Evolutionary conservation across 495 filamentous ascomycete genomes (phyloP), one percentile per base, ranked within the genome.

Genomic region (Hypomontagnella monticulosa): DNA sequence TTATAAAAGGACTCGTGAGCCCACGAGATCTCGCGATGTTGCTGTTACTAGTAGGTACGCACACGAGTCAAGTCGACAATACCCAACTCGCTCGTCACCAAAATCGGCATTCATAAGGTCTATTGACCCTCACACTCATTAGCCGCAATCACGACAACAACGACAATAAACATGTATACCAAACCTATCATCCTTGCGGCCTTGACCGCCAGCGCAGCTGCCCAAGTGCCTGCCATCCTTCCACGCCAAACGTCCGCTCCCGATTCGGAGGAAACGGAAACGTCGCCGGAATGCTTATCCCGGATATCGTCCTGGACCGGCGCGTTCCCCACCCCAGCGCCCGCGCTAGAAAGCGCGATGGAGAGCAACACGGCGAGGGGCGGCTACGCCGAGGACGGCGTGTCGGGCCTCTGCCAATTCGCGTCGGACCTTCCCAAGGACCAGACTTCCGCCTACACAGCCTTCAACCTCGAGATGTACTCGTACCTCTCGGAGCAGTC

Each of bases 391-490:
- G 40, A 18, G 3, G 6, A 11, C 0, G 46, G 61, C 27, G 12
- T 68, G 23, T 10, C 50, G 11, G 60, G 54, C 8, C 32, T 69
- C 1, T 69, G 66, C 55, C 15, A 33, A 0, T 48, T 56, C 20
- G 66, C 27, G 11, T 4, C 30, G 0, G 2, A 3, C 15, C 38
- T 69, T 2, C 18, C 49, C 30, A 8, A 44, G 4, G 23, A n/a
- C 14, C 41, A 42, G 16, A 37, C 40, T n/a, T 19, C 59, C 10
- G 66, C 49, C 1, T 69, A 44, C 38, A 51, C 60, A 0, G 55
- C 55, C n/a, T 69, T 46, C 37, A 55, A 55, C 49, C 19, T 63
- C 14, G 55, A 40, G 0, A 56, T 69, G 49, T 69, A 69, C 60
- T 60, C 66, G 27, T 69, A 63, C 38, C 37, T 68, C 6, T 68